phyloP scores from a whole-genome alignment of 2,329 filamentous ascomycete species.

The Aureobasidium lini region DNA sequence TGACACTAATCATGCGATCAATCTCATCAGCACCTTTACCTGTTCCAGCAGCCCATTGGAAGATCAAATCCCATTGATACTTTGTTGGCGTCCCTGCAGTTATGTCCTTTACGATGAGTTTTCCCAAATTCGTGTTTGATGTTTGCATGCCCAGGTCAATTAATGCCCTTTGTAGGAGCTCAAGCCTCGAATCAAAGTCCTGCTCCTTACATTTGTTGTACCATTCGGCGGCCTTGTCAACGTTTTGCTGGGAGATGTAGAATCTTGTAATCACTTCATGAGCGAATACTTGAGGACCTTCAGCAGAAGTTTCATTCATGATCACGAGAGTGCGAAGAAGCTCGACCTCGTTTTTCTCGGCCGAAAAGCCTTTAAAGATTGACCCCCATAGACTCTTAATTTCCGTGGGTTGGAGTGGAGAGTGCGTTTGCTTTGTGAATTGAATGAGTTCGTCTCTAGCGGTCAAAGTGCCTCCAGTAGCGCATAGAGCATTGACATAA shows the following conservation, averaged over 20 bases:
- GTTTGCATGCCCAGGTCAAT: conserved; percentile 31
- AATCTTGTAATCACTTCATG: conserved; percentile 39
- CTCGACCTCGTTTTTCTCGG: conserved; percentile 51
- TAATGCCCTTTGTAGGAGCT: background rate
- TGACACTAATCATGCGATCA: conserved; percentile 62
- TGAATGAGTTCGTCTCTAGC: background rate
- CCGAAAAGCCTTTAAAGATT: conserved; percentile 50
- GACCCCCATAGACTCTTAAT: conserved; percentile 19
- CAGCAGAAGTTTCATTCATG: conserved; percentile 33
- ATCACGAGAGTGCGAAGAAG: conserved; percentile 50
- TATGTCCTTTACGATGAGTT: conserved; percentile 45
- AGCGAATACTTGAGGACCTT: background rate
- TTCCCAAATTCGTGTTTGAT: conserved; percentile 54
- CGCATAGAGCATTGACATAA: background rate
- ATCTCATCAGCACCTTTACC: conserved; percentile 67
- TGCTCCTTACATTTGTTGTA: conserved; percentile 51
- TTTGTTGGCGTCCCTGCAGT: conserved; percentile 25
- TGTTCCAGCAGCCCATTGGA: conserved; percentile 67
- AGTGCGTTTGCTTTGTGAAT: background rate
- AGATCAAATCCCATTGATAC: conserved; percentile 58
- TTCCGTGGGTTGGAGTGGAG: too few species aligned
- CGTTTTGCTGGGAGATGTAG: conserved; percentile 51
- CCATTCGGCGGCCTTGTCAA: conserved; percentile 59
- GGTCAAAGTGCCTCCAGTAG: background rate
- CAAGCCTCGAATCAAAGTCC: conserved; percentile 14